These are phyloP conservation scores for Elaeis oleifera DNA, from an alignment of 202 grass and related monocot species.

Conservation along the genomic window DNA sequence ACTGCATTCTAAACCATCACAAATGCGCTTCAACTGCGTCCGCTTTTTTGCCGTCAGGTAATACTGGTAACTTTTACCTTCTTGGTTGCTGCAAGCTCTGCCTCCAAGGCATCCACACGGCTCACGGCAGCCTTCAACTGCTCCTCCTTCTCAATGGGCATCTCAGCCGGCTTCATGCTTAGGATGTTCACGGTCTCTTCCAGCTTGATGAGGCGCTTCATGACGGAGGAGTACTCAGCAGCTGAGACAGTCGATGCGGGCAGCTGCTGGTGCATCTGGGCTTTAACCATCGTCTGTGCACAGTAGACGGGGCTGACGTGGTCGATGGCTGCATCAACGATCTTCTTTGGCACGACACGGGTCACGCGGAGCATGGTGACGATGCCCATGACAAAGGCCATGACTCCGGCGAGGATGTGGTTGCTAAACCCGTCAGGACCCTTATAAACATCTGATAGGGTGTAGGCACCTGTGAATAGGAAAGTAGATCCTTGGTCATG, in stretches of 20 bases:
- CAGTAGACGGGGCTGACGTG: conserved; percentile 31
- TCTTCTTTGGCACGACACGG: conserved; percentile 47
- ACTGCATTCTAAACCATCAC: too few relatives aligned
- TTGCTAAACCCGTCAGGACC: conserved; percentile 19
- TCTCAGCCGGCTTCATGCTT: conserved; percentile 29
- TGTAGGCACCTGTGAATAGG: conserved; percentile 33
- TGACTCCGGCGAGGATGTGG: conserved; percentile 61
- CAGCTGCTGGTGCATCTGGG: conserved; percentile 29
- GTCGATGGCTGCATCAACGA: conserved; percentile 33
- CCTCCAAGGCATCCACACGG: conserved; percentile 58
- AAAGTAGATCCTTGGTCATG: too few relatives aligned
- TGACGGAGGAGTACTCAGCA: conserved; percentile 45
- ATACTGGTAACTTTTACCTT: conserved; percentile 33
- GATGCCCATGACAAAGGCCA: conserved; percentile 88
- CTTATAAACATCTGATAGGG: conserved; percentile 51
- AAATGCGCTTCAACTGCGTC: too few relatives aligned
- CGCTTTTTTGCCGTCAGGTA: too few relatives aligned
- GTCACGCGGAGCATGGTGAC: conserved; percentile 72
- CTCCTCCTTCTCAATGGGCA: conserved; percentile 65
- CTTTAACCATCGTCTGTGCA: conserved; percentile 42
- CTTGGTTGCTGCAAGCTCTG: conserved; percentile 77
- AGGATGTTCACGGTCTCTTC: conserved; percentile 66
- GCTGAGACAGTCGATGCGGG: conserved; percentile 35
- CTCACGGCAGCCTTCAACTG: conserved; percentile 47
- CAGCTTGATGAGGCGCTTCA: conserved; percentile 58